These are phyloP conservation scores for Trichoderma polysporum DNA, from an alignment of 2,329 filamentous ascomycete genomes.

Conservation along the genomic window DNA sequence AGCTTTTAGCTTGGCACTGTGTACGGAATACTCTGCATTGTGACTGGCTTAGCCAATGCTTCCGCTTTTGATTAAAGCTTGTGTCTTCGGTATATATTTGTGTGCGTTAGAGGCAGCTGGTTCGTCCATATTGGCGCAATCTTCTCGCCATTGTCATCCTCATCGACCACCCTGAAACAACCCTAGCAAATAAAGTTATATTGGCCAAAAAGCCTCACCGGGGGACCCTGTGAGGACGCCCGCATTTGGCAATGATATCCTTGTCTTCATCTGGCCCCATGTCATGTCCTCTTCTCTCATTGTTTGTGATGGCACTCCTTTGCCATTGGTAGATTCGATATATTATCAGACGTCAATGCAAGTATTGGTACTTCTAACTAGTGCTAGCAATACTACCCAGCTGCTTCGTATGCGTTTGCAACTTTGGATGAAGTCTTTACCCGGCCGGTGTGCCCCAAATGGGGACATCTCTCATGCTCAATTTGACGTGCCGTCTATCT, in stretches of 20 bases:
- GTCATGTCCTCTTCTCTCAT: background rate
- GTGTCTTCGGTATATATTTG: background rate
- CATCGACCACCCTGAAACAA: conserved; percentile 5
- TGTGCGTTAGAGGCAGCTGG: background rate
- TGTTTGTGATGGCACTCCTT: background rate
- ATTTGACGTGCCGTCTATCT: background rate
- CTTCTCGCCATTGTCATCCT: background rate
- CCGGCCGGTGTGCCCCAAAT: background rate
- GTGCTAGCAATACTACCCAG: background rate
- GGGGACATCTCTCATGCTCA: background rate
- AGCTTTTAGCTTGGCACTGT: background rate
- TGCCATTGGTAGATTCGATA: background rate
- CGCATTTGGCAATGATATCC: conserved; percentile 6
- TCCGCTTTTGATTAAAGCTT: background rate
- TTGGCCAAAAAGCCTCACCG: background rate
- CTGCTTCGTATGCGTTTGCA: background rate
- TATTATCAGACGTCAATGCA: too few relatives aligned
- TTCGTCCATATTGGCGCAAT: background rate
- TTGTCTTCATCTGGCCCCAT: background rate
- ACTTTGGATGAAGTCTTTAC: background rate
- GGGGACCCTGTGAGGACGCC: background rate
- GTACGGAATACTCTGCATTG: background rate
- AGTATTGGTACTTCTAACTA: background rate
- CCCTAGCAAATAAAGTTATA: conserved; percentile 13
- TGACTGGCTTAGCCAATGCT: background rate